Evolutionary conservation across 192 early-diverging fungal genomes (phyloP), one percentile per base, ranked within the genome.

Genomic region (Backusella mclennaniae): DNA sequence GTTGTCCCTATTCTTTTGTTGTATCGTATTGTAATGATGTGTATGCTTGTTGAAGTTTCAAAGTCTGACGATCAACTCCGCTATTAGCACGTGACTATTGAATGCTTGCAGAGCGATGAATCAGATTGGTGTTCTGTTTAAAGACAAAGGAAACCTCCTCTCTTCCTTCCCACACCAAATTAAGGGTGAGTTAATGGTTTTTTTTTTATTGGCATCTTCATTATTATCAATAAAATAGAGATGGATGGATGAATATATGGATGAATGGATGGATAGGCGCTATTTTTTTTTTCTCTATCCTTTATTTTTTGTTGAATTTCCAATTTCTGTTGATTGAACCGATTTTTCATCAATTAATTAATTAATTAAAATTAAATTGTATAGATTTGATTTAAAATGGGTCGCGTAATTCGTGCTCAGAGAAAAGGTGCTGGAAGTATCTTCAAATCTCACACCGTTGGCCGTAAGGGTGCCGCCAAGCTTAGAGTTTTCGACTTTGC

Each of bases 321-420:
- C 56, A 63, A 33, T 63, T 63, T 63, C 26, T 63, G 56, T 63
- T 63, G 56, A 63, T 14, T 63, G 21, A 63, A 63, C 56, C 56
- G 56, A 63, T 63, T 63, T 63, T n/a, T 49, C 46, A 63, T 63
- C 56, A 29, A 63, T 63, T 29, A 53, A 53, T 53, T 29, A 53
- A 53, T 53, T 17, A 44, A 49, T 49, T 49, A 49, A 49, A 49
- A 39, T 39, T 39, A 44, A n/a, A 49, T n/a, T 49, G 46, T 29
- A 63, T 70, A 75, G 35, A 72, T 33, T 67, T 73, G 67, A 69
- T 44, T 79, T 21, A 68, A 73, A 89, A 98, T 98, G 97, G 98
- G 98, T 94, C 93, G 98, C 86, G 98, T 99, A 81, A 97, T 99
- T 88, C 93, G 97, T 90, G 92, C 93, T 85, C 98, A 99, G 87